Conservation (phyloP, 805 yeast genomes). For the Candida insectalens region DNA sequence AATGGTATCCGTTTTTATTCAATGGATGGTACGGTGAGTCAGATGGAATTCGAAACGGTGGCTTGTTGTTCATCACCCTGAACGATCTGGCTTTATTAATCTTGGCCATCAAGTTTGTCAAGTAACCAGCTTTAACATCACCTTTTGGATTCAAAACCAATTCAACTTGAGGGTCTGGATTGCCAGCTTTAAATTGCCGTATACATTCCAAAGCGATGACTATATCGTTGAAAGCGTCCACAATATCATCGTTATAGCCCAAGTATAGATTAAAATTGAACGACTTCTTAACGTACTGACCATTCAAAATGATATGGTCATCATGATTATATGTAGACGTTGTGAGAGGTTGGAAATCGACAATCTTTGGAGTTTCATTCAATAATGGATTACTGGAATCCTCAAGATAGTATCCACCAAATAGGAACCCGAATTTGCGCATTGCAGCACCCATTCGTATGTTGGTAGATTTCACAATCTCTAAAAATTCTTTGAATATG, state of each 20-base stretch:
- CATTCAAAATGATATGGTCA: background rate
- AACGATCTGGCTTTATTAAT: constrained; percentile 22
- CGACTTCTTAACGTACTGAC: constrained; percentile 1
- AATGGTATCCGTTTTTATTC: constrained; percentile 15
- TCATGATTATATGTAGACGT: no score
- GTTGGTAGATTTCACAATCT: constrained; percentile 16
- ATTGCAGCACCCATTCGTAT: constrained; percentile 15
- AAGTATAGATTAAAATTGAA: constrained; percentile 21
- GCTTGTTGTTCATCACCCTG: constrained; percentile 17
- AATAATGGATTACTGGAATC: constrained; percentile 1
- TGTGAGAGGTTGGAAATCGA: background rate
- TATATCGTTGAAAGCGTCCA: constrained; percentile 23
- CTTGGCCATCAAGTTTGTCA: constrained; percentile 5
- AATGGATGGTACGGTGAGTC: constrained; percentile 23
- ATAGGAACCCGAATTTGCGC: constrained; percentile 20
- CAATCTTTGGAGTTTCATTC: constrained; percentile 1
- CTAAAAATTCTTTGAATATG: constrained; percentile 33
- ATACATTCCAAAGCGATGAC: constrained; percentile 21
- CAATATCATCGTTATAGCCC: constrained; percentile 26
- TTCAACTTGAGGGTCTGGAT: background rate
- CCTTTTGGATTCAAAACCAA: constrained; percentile 6
- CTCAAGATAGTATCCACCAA: constrained; percentile 15
- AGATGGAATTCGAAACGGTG: constrained; percentile 22
- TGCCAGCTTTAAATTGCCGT: constrained; percentile 3
- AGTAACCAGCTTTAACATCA: constrained; percentile 11